Evolutionary conservation across 1,139 yeast genomes (phyloP).

Genomic region (Scheffersomyces illinoinensis): DNA sequence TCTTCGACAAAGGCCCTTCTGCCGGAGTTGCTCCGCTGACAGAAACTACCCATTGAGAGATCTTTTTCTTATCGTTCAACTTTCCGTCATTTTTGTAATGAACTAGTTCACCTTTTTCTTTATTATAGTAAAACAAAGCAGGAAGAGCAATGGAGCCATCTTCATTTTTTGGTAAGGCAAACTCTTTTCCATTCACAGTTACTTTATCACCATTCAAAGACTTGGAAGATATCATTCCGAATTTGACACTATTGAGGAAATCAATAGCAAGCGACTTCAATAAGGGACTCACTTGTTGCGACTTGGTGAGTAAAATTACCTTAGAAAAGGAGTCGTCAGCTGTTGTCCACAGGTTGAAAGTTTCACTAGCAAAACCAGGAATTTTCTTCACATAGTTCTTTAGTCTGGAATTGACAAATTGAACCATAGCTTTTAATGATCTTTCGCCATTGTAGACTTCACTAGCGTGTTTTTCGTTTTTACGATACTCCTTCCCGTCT

Average conservation of each 20-base stretch:
- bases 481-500: constrained; percentile 10
- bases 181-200: constrained; percentile 17
- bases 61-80: constrained; percentile 30
- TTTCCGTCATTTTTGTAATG: constrained; percentile 24
- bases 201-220: constrained; percentile 11
- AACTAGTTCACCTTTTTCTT: constrained; percentile 18
- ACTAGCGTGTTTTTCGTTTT: constrained; percentile 46
- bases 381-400: constrained; percentile 71
- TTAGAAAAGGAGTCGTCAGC: constrained; percentile 22
- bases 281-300: constrained; percentile 55
- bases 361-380: constrained; percentile 24
- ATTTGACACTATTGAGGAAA: constrained; percentile 42
- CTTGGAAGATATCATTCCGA: constrained; percentile 27
- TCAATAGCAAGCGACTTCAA: constrained; percentile 78
- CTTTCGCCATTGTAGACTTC: constrained; percentile 76
- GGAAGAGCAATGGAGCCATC: constrained; percentile 25
- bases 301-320: constrained; percentile 48
- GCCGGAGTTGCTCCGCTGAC: constrained; percentile 28
- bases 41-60: constrained; percentile 37
- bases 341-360: constrained; percentile 28
- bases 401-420: constrained; percentile 59
- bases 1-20: constrained; percentile 43
- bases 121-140: constrained; percentile 29
- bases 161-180: constrained; percentile 21
- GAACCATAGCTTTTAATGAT: constrained; percentile 56